phyloP scores from a whole-genome alignment of 495 filamentous ascomycete genomes.

The Podospora bellae-mahoneyi region DNA sequence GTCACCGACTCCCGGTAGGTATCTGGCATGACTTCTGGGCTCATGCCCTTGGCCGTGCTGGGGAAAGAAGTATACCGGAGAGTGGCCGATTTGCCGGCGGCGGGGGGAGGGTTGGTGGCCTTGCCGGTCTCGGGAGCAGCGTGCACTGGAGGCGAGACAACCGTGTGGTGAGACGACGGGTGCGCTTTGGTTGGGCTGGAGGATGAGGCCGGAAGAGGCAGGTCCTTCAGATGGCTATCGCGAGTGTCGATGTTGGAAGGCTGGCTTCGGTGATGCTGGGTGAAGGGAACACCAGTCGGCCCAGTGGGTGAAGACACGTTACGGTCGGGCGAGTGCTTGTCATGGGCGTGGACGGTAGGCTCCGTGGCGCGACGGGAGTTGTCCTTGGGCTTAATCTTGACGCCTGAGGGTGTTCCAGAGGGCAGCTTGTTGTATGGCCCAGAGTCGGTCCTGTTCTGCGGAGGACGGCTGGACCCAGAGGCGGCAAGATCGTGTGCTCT shows the following conservation, averaged over 20 bases:
- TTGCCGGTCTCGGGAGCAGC: conserved; percentile 7
- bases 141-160: background rate
- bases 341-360: conserved; percentile 4
- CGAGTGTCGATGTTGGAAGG: background rate
- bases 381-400: conserved; percentile 21
- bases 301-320: conserved; percentile 31
- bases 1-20: conserved; percentile 15
- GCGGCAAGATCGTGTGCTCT: background rate
- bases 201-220: conserved; percentile 3
- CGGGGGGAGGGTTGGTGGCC: background rate
- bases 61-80: conserved; percentile 7
- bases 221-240: conserved; percentile 7
- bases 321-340: conserved; percentile 24
- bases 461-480: background rate
- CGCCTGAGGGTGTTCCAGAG: conserved; percentile 29
- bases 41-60: conserved; percentile 13
- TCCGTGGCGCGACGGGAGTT: conserved; percentile 5
- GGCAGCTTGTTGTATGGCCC: conserved; percentile 24
- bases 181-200: conserved; percentile 8
- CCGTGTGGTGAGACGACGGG: conserved; percentile 2
- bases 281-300: conserved; percentile 32
- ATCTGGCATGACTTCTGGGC: conserved; percentile 26
- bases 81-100: background rate
- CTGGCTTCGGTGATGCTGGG: conserved; percentile 12
- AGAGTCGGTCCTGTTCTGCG: background rate